Evolutionary conservation across 2,329 filamentous ascomycete species (phyloP), one percentile per base, ranked within the genome.

Genomic region (Alternaria brassicae): DNA sequence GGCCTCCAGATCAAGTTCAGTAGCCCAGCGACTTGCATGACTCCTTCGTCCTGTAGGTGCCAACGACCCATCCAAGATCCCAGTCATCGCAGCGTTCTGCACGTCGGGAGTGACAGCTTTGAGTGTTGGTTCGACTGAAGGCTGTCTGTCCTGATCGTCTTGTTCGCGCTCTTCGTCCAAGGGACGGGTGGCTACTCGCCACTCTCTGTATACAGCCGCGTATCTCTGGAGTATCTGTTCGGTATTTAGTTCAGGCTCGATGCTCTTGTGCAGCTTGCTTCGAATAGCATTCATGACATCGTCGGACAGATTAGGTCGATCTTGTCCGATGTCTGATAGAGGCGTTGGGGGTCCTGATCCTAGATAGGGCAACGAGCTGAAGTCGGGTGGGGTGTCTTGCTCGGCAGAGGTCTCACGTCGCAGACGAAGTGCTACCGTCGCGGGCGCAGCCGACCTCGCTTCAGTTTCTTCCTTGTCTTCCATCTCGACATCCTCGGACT

Each of bases 1-100:
- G 36, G 87, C 84, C 72, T 93, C 88, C 6, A 93, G 77, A 60
- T 93, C 90, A 51, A 90, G 86, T 70, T 93, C 90, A 15, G 89
- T 90, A 13, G 74, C 74, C 70, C 71, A 78, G 51, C 72, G 70
- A 53, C 70, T 71, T 8, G 71, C 65, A 40, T 76, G 73, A 40
- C 66, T 66, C 34, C 75, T 69, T 23, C 75, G 72, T 6, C 73
- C 72, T 25, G 71, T 73, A 13, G 71, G 63, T 21, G 69, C 61
- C 8, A 68, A 53, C n/a, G 68, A 63, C 7, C 59, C 62, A 40
- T 77, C 74, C 32, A 76, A 49, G 25, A 76, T 56, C 7, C 72
- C 66, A 21, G 65, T 68, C 59, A 70, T 66, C 15, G 66, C 63
- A 53, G 72, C 67, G 49, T 67, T 74, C 17, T 73, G 68, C 30